Percentiles rank a stretch among this genome's conserved stretches.
Conservation (phyloP, 768 basidiomycete genomes). For the Rhodocollybia butyracea region DNA sequence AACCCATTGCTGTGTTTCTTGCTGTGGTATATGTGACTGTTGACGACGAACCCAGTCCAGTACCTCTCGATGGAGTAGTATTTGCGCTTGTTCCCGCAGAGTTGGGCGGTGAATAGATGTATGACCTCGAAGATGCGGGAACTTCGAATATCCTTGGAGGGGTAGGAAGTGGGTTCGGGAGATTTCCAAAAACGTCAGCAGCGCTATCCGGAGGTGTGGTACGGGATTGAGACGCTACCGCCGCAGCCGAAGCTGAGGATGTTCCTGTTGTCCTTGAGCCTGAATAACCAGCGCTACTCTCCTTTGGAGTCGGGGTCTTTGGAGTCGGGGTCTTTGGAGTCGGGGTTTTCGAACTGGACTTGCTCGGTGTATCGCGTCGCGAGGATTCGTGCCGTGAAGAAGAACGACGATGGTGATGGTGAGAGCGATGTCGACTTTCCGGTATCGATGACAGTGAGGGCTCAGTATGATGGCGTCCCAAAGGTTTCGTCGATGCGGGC, state of each 20-base stretch:
- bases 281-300: too few species aligned
- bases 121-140: not conserved
- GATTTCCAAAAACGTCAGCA: not conserved
- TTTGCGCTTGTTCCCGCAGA: not conserved
- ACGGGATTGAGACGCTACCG: not conserved
- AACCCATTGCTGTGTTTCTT: not conserved
- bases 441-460: slow-evolving; percentile 19
- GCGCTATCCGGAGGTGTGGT: slow-evolving; percentile 7
- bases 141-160: slow-evolving; percentile 3
- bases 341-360: slow-evolving; percentile 3
- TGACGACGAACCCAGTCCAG: too few species aligned
- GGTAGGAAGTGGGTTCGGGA: slow-evolving; percentile 2
- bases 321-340: not conserved
- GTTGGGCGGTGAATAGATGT: slow-evolving; percentile 1
- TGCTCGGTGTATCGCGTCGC: not conserved
- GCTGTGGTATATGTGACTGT: too few species aligned
- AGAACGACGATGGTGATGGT: slow-evolving; percentile 4
- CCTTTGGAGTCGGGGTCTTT: not conserved
- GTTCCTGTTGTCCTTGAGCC: not conserved
- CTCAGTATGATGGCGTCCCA: slow-evolving; percentile 30
- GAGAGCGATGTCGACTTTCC: slow-evolving; percentile 21
- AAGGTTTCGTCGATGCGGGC: slow-evolving; percentile 17
- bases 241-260: slow-evolving; percentile 8
- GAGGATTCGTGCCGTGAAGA: slow-evolving; percentile 7
- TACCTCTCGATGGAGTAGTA: not conserved